These are phyloP conservation scores for Alternaria triticimaculans DNA, from an alignment of 2,329 filamentous ascomycete species.

Conservation along the genomic window DNA sequence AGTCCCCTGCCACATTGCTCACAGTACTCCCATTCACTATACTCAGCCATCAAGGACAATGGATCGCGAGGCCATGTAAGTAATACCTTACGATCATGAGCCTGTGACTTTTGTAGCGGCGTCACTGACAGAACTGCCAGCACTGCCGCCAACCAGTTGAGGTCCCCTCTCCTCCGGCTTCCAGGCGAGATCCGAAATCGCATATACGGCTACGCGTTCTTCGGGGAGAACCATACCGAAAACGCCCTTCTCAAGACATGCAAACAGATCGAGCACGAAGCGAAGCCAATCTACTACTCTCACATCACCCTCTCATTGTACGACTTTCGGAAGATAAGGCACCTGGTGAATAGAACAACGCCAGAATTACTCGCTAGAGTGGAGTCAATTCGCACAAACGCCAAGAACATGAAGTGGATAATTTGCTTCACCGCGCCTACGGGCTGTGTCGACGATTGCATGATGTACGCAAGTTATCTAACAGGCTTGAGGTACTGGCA, in stretches of 20 bases:
- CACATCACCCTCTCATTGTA: too few relatives aligned
- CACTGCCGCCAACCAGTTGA: background rate
- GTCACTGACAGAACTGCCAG: background rate
- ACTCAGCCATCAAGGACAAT: rapidly evolving
- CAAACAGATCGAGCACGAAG: background rate
- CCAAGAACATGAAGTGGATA: too few relatives aligned
- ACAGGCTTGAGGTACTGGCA: too few relatives aligned
- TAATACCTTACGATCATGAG: too few relatives aligned
- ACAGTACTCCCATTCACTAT: rapidly evolving
- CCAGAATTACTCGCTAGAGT: too few relatives aligned
- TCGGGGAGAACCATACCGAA: rapidly evolving
- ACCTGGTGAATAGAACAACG: too few relatives aligned
- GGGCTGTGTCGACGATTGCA: too few relatives aligned
- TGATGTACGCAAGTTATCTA: too few relatives aligned
- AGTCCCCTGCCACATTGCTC: background rate
- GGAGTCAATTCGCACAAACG: too few relatives aligned
- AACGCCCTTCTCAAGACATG: background rate
- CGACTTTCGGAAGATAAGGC: rapidly evolving
- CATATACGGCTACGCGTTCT: background rate
- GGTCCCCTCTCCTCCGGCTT: background rate
- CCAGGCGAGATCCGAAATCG: background rate
- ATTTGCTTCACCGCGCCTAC: too few relatives aligned
- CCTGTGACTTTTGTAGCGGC: too few relatives aligned
- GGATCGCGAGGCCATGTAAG: background rate
- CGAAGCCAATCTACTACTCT: too few relatives aligned